Evolutionary conservation across 495 filamentous ascomycete species (phyloP), one percentile per base, ranked within the genome.

Genomic region (Aspergillus haitiensis): DNA sequence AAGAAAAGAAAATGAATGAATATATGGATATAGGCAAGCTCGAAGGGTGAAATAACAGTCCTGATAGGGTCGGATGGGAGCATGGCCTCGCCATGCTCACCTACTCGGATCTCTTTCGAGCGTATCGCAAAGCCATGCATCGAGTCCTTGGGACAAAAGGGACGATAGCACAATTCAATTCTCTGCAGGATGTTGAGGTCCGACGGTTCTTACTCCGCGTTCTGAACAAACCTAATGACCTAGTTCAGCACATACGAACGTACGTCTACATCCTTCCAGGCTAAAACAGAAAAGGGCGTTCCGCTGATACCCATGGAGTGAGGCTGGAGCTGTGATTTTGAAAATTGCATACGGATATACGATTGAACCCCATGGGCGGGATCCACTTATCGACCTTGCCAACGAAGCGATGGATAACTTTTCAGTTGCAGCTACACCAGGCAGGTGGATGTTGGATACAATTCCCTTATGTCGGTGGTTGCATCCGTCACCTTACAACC

Each of bases 291-390:
- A n/a, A n/a, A n/a, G n/a, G n/a, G n/a, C n/a, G n/a, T n/a, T n/a
- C n/a, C n/a, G 6, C 16, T 18, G 15, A 18, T 16, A 34, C 51
- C 12, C 1, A 47, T 36, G 7, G 16, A 75, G 69, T 6, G 66
- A 72, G 42, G 67, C 74, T 11, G 78, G 74, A 9, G 64, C 72
- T 4, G 61, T 79, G 10, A 78, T 82, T 18, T 60, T 82, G 1
- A 78, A 78, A 34, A 75, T 78, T 2, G 64, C 65, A 1, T 83
- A 82, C 50, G 78, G 78, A 32, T 82, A 83, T 56, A 75, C 65
- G 0, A 68, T 72, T 11, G 78, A 80, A 55, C 62, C 70, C 0
- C 64, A 76, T 45, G 58, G 55, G 7, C 44, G 54, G 0, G 80
- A 83, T 64, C 70, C 73, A 45, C 64, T 83, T 6, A 67, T 83